Conservation (phyloP, 768 basidiomycete species). For the Baorangia bicolor region DNA sequence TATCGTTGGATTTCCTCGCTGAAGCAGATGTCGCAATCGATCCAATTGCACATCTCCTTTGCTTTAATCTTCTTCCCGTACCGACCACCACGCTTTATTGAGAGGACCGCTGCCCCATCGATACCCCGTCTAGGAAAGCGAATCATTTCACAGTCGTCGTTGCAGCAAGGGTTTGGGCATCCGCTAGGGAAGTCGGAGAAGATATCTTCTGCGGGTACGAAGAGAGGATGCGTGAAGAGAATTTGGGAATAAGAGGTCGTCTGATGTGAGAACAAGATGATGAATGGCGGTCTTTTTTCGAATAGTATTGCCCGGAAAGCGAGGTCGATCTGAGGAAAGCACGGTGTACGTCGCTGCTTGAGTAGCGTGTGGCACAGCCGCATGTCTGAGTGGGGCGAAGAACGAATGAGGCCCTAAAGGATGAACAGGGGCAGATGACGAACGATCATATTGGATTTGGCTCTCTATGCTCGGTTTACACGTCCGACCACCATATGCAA, state of each 20-base stretch:
- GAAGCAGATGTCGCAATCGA: slow-evolving; percentile 67
- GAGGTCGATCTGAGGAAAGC: slow-evolving; percentile 81
- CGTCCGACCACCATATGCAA: slow-evolving; percentile 60
- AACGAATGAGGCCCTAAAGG: slow-evolving; percentile 3
- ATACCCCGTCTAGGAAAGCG: slow-evolving; percentile 69
- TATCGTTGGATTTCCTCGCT: slow-evolving; percentile 39
- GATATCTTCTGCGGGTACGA: slow-evolving; percentile 68
- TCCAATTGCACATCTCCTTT: slow-evolving; percentile 81
- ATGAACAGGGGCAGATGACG: slow-evolving; percentile 28
- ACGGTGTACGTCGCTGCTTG: slow-evolving; percentile 69
- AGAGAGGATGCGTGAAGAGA: slow-evolving; percentile 69
- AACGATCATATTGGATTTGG: slow-evolving; percentile 70
- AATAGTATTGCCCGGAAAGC: slow-evolving; percentile 71
- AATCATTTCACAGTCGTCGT: slow-evolving; percentile 81
- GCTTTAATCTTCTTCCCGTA: slow-evolving; percentile 49
- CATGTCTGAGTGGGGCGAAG: slow-evolving; percentile 45
- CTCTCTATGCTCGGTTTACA: slow-evolving; percentile 64
- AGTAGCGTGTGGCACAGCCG: slow-evolving; percentile 65
- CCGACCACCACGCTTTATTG: slow-evolving; percentile 57
- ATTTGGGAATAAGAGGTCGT: slow-evolving; percentile 81
- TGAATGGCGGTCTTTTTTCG: slow-evolving; percentile 74
- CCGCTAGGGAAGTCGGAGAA: slow-evolving; percentile 79
- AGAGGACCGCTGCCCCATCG: slow-evolving; percentile 59
- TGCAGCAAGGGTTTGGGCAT: slow-evolving; percentile 76
- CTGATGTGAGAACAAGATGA: slow-evolving; percentile 77